phyloP scores from a whole-genome alignment of 2,329 filamentous ascomycete genomes.

The Colletotrichum australisinense region DNA sequence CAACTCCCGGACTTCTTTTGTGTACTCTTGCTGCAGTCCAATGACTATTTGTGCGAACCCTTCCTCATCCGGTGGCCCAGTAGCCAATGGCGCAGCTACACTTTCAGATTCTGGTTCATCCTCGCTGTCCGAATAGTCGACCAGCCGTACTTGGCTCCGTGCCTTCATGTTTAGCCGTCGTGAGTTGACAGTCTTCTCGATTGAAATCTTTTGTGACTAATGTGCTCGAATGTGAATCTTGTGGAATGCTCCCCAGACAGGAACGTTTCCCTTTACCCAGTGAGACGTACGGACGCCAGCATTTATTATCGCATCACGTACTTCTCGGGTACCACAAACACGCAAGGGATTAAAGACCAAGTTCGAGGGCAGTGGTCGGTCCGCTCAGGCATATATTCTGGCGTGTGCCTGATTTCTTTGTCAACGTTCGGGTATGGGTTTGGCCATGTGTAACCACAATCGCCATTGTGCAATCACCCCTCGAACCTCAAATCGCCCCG shows the following conservation, averaged over 20 bases:
- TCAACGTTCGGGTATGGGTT: neutral
- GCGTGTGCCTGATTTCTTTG: neutral
- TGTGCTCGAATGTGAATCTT: neutral
- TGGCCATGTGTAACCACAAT: neutral
- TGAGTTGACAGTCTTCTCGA: neutral
- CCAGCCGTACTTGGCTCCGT: neutral
- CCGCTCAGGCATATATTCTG: neutral
- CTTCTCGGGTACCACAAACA: neutral
- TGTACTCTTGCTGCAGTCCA: constrained; percentile 13
- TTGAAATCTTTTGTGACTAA: neutral
- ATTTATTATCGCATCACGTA: neutral
- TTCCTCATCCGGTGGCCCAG: constrained; percentile 1
- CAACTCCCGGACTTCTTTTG: neutral
- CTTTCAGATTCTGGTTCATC: neutral
- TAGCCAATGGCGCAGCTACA: neutral
- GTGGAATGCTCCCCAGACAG: neutral
- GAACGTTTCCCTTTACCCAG: neutral
- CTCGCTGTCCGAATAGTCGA: neutral
- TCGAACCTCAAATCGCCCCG: neutral
- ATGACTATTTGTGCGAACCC: constrained; percentile 21
- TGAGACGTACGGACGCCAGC: neutral
- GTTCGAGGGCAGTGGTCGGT: neutral
- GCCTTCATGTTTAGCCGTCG: neutral
- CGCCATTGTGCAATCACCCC: neutral
- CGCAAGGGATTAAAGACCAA: neutral